These are phyloP conservation scores for Suhomyces taliae DNA, from an alignment of 1,139 yeast species.

Conservation along the genomic window DNA sequence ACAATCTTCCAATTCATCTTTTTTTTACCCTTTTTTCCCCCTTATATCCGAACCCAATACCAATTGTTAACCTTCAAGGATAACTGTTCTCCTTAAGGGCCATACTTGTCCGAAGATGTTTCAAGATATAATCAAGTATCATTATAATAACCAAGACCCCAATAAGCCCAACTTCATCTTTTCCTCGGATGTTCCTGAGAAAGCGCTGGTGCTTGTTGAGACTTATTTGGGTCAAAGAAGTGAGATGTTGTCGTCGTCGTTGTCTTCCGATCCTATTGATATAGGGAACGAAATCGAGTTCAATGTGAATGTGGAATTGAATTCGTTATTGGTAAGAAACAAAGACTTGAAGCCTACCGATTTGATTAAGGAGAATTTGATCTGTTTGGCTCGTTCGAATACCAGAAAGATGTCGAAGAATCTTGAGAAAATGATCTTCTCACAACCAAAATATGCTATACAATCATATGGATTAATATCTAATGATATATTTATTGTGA, in stretches of 20 bases:
- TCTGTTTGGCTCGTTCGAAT: constrained; percentile 33
- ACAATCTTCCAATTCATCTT: too few species aligned
- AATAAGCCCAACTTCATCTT: constrained; percentile 43
- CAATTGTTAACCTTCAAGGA: too few species aligned
- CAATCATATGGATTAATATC: constrained; percentile 6
- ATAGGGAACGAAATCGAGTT: constrained; percentile 17
- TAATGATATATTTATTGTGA: constrained; percentile 37
- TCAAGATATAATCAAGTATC: constrained; percentile 6
- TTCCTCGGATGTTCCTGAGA: constrained; percentile 36
- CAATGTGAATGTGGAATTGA: constrained; percentile 38
- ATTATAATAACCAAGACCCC: constrained; percentile 21
- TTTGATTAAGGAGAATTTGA: constrained; percentile 34
- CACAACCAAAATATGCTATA: constrained; percentile 5
- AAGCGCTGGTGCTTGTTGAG: constrained; percentile 15
- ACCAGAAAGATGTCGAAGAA: constrained; percentile 5
- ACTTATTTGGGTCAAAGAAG: constrained; percentile 3
- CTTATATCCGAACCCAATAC: too few species aligned
- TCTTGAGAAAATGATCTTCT: constrained; percentile 10
- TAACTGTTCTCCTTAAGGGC: too few species aligned
- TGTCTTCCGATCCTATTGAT: background rate
- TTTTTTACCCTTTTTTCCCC: too few species aligned
- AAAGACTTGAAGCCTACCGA: constrained; percentile 31
- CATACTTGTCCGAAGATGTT: constrained; percentile 1
- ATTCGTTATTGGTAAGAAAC: constrained; percentile 35
- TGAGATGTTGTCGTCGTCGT: background rate